Conservation (phyloP, 1,284 basidiomycete species). For the Rhodotorula sp. region DNA sequence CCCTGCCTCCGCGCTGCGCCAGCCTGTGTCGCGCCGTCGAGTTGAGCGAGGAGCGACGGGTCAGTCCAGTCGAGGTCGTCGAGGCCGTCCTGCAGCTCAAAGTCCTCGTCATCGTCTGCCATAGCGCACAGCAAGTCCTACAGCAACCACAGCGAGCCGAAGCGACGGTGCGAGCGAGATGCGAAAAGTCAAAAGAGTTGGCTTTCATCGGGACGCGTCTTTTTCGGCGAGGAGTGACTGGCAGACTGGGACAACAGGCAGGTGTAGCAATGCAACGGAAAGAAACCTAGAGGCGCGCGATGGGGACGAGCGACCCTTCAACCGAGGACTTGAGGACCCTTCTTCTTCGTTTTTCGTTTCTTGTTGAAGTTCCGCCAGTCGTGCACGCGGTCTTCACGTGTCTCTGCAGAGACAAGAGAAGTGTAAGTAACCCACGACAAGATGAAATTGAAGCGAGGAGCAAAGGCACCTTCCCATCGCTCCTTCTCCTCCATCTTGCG, state of each 20-base stretch:
- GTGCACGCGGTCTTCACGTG: slow-evolving; percentile 40
- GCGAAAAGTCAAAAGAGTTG: not conserved
- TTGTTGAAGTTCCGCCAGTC: slow-evolving; percentile 44
- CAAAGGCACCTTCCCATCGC: slow-evolving; percentile 52
- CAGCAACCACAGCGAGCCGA: not conserved
- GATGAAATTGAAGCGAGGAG: not conserved
- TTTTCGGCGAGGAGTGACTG: no score
- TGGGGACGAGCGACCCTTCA: not conserved
- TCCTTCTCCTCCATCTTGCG: slow-evolving; percentile 54
- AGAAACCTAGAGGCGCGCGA: not conserved
- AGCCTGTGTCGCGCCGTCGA: not conserved
- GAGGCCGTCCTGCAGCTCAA: slow-evolving; percentile 1
- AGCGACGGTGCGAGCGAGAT: not conserved
- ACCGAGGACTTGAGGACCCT: slow-evolving; percentile 49
- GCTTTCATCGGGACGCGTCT: not conserved
- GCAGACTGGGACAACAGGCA: no score
- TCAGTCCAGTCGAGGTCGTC: slow-evolving; percentile 2
- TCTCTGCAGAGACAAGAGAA: slow-evolving; percentile 19
- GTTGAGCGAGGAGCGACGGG: not conserved
- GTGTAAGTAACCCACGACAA: no score
- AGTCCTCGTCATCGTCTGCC: slow-evolving; percentile 3
- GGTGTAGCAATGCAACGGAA: not conserved
- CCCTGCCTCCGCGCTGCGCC: not conserved
- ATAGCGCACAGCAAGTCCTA: no score
- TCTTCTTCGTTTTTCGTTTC: slow-evolving; percentile 73